Conservation (phyloP, 371 early-diverging fungal species). For the Mucor irregularis region DNA sequence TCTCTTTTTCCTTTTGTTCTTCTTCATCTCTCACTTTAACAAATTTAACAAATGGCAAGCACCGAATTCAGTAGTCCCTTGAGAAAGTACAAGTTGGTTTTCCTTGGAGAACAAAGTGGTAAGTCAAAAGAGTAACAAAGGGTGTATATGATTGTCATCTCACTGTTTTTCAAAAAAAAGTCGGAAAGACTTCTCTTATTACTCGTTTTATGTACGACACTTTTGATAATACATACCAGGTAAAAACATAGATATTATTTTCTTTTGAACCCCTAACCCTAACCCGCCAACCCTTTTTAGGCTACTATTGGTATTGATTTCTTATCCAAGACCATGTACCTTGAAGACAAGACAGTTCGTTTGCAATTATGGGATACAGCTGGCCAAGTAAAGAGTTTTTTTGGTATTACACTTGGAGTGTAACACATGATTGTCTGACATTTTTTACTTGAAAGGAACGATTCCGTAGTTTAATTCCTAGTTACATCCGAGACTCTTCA, state of each 20-base stretch:
- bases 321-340: conserved; percentile 97
- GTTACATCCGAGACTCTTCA: conserved; percentile 98
- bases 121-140: conserved; percentile 20
- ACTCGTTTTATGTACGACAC: conserved; percentile 99
- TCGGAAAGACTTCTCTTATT: conserved; percentile 99
- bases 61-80: conserved; percentile 63
- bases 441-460: too few relatives aligned
- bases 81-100: conserved; percentile 89
- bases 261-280: too few relatives aligned
- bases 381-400: conserved; percentile 75
- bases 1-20: conserved; percentile 7
- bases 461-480: conserved; percentile 96
- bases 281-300: too few relatives aligned
- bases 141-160: neutral
- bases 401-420: too few relatives aligned
- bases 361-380: conserved; percentile 99
- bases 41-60: conserved; percentile 25
- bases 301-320: conserved; percentile 99
- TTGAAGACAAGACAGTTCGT: conserved; percentile 95
- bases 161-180: conserved; percentile 48
- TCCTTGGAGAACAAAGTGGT: conserved; percentile 97
- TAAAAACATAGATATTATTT: too few relatives aligned
- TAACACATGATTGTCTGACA: too few relatives aligned
- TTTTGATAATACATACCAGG: conserved; percentile 96
- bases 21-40: too few relatives aligned